Evolutionary conservation across 805 yeast species (phyloP), one percentile per base, ranked within the genome.

Genomic region (Starmerella roubikii): DNA sequence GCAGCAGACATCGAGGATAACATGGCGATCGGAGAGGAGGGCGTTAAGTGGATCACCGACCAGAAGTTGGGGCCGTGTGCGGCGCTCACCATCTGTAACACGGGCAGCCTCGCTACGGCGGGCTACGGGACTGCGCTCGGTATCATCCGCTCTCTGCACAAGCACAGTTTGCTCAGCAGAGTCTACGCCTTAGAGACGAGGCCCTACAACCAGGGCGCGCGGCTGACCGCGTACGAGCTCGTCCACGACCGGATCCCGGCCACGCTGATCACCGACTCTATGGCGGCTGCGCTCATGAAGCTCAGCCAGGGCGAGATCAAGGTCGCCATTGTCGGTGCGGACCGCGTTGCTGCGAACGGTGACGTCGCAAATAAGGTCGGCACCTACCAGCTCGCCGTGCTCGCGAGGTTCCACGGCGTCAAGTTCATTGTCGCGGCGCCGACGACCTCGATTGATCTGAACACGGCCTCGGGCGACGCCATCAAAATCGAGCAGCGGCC

Each of bases 61-160:
- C 55, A 29, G 2, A 78, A 47, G 50, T 30, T 6, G 7, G 11
- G n/a, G 11, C 22, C 23, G 5, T 76, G 85, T 54, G 72, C 93
- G 1, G 86, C 84, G 3, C 61, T 91, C 55, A 88, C 97, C 1
- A 82, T 91, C 40, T 88, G 98, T 60, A 88, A 88, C 60, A 88
- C 98, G 1, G 98, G 98, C 0, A 83, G 96, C 0, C 65, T 88
- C 42, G 98, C 98, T 1, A 88, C 98, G 1, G 83, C 97, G 3
- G 97, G 97, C 2, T 88, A 85, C 56, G 98, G 98, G 23, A 88
- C 98, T 4, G 97, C 97, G 0, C 66, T 88, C 23, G 97, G 98
- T 12, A 82, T 91, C 19, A 74, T 88, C 29, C 72, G 97, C 48
- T 74, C 94, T 0, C 64, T 81, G 45, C 71, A 58, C 38, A 46